Conservation (phyloP, 2,329 filamentous ascomycete genomes). For the Lachnellula arida region DNA sequence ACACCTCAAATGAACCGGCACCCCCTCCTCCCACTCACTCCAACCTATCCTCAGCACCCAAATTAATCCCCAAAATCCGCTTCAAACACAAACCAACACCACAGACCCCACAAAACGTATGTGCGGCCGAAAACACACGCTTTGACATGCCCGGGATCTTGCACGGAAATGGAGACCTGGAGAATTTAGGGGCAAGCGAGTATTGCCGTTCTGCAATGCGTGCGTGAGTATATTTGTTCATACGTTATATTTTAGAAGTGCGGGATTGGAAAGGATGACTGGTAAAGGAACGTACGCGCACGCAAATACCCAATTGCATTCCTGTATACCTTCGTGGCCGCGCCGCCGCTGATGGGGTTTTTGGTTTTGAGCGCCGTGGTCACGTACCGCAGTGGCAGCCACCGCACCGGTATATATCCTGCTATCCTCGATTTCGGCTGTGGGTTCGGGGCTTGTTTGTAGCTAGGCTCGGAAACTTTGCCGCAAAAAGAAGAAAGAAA, state of each 20-base stretch:
- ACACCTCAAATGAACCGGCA: slow-evolving; percentile 4
- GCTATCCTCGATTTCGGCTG: slow-evolving; percentile 10
- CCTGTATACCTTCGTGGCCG: slow-evolving; percentile 6
- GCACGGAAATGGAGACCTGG: background rate
- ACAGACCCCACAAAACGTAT: slow-evolving; percentile 2
- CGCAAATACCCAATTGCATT: slow-evolving; percentile 21
- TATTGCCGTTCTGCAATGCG: background rate
- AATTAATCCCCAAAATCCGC: background rate
- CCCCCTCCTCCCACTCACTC: background rate
- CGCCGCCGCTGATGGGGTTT: slow-evolving; percentile 3
- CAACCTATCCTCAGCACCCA: background rate
- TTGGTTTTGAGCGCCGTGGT: slow-evolving; percentile 19
- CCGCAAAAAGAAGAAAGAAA: slow-evolving; percentile 11
- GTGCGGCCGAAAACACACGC: slow-evolving; percentile 3
- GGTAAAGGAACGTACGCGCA: background rate
- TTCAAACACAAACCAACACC: slow-evolving; percentile 1
- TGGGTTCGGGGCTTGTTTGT: slow-evolving; percentile 10
- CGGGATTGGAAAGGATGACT: background rate
- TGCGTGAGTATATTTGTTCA: background rate
- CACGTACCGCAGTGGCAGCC: slow-evolving; percentile 26
- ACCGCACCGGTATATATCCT: slow-evolving; percentile 23
- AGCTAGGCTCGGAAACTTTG: slow-evolving; percentile 13
- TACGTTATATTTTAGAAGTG: background rate
- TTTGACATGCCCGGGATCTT: background rate
- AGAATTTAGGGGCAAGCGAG: background rate